Evolutionary conservation across 1,284 basidiomycete species (phyloP), one percentile per base, ranked within the genome.

Genomic region (Volvariella volvacea): DNA sequence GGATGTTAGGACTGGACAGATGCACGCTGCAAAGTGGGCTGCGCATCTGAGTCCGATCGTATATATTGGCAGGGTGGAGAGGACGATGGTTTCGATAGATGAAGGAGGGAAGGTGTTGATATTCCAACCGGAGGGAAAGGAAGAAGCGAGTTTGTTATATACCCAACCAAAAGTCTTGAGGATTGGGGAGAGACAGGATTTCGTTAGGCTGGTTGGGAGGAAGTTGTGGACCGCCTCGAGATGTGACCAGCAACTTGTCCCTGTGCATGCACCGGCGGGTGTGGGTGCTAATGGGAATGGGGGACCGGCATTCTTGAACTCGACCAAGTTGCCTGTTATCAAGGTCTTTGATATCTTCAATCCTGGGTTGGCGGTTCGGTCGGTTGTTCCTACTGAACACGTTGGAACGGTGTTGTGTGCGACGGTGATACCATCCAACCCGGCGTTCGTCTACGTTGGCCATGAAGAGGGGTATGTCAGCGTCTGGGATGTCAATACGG

Each of bases 381-480:
- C 73, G 2, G 56, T 86, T 17, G 59, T 76, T 42, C 80, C 76
- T 2, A 70, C 61, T 17, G 80, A 88, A 52, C 70, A 78, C 48
- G 68, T 87, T 39, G 94, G 94, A 1, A 73, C 86, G 0, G 88
- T 96, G 10, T 90, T 88, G 0, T 80, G 83, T 21, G 92, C 86
- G 0, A 80, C 92, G 0, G 67, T 90, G 19, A 64, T 98, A 3
- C 85, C 89, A 0, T 74, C 83, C 0, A 67, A 77, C 8, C 80
- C 83, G 0, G 70, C 76, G 1, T 63, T 68, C 15, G 84, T 91
- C 22, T 98, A 84, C 55, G 70, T 99, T n/a, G 92, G 89, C 0
- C 95, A 99, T 56, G 94, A 98, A 61, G 92, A 88, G 36, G 96
- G 95, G 0, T 86, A 75, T 54, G 71, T 97, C 48, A 84, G 83